These are phyloP conservation scores for Populus euphratica DNA, from an alignment of 345 rosid species.

Conservation along the genomic window DNA sequence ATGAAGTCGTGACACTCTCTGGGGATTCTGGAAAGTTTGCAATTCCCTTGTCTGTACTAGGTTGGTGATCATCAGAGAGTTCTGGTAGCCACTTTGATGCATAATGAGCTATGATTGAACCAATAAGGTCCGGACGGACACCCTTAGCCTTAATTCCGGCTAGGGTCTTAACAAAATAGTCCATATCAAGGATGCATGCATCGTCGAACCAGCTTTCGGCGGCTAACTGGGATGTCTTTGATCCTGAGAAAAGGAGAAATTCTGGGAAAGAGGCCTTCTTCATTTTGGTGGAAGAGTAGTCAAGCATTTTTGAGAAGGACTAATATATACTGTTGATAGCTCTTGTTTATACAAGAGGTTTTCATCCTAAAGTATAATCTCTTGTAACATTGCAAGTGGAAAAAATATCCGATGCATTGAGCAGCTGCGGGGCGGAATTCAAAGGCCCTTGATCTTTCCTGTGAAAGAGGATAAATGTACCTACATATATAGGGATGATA, in stretches of 20 bases:
- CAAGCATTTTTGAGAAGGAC: not conserved
- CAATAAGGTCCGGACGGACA: slow-evolving; percentile 71
- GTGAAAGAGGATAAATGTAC: too few species aligned
- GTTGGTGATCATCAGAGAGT: slow-evolving; percentile 29
- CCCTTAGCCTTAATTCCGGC: slow-evolving; percentile 72
- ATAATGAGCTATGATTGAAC: slow-evolving; percentile 75
- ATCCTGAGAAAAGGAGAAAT: slow-evolving; percentile 26
- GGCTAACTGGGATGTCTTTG: slow-evolving; percentile 29
- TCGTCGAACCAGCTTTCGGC: slow-evolving; percentile 60
- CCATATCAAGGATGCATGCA: slow-evolving; percentile 70
- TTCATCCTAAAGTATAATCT: not conserved
- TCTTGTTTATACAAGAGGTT: not conserved
- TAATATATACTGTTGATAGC: not conserved
- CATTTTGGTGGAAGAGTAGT: slow-evolving; percentile 26
- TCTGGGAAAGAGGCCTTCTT: slow-evolving; percentile 38
- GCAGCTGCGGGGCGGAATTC: not conserved
- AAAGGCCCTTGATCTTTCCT: not conserved
- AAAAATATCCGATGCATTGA: too few species aligned
- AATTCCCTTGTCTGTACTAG: slow-evolving; percentile 12
- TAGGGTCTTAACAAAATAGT: slow-evolving; percentile 72
- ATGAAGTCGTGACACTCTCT: slow-evolving; percentile 54
- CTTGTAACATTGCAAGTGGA: not conserved
- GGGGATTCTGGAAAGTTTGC: slow-evolving; percentile 33
- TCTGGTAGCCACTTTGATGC: slow-evolving; percentile 90
- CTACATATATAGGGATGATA: too few species aligned